Evolutionary conservation across 345 rosid genomes (phyloP), one percentile per base, ranked within the genome.

Genomic region (Melastoma malabathricum): DNA sequence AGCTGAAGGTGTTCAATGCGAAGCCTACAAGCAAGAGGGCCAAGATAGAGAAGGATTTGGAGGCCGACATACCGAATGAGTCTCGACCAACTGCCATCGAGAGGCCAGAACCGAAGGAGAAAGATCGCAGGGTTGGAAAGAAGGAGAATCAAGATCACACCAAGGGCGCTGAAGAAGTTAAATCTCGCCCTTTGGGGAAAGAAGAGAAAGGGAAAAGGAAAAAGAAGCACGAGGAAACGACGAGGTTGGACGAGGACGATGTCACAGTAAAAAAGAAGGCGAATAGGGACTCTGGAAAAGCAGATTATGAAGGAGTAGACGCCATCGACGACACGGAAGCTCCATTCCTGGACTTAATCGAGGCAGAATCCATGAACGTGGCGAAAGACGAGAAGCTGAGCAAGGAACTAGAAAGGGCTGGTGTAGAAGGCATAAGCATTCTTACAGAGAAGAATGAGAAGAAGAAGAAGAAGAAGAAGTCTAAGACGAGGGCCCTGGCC

Each of bases 1-100:
- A 61, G 64, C 70, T 86, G 77, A 83, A 77, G 48, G 69, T 86
- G 47, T 82, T 86, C 74, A 86, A 90, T 66, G 75, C 93, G 49
- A 77, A 59, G 63, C 83, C 85, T n/a, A 43, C 82, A 45, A 73
- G 66, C 31, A 80, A 70, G 72, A 51, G 44, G 59, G 44, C 67
- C 18, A 76, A 60, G 34, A 67, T 49, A 0, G 68, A 57, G 60
- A 66, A 52, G 59, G 1, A 29, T 4, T 29, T 29, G 9, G 38
- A 29, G 38, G 38, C 9, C 9, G 38, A 29, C 6, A 29, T 29
- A 10, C 38, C 38, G 38, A 29, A 29, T 29, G 38, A 29, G 6
- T 29, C 6, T 1, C 38, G 6, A 29, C 38, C 38, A 29, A 29
- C 38, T 29, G 38, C 38, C n/a, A n/a, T n/a, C n/a, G 61, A 44